Base-by-base conservation (phyloP, 1,284 basidiomycete species). In the Apiotrichum akiyoshidainum region DNA sequence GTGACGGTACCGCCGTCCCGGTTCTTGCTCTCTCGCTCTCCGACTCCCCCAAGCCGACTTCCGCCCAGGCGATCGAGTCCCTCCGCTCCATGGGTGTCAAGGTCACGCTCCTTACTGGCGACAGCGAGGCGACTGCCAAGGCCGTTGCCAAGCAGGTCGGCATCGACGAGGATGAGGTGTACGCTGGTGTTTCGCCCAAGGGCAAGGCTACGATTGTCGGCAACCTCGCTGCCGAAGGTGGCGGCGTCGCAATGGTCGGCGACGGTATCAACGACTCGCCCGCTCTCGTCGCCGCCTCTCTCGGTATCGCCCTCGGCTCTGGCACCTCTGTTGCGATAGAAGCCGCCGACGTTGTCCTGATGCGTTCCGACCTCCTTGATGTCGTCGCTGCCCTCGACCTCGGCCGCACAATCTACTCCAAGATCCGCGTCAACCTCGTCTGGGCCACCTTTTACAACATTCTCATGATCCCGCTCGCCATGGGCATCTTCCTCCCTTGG, bases 231-330 rank as follows among this genome's bases (percentile, higher is more conserved):
- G 79, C 86, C 49, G 81, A 80, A 31, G 26, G 26, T 2, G 85
- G 83, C 35, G 87, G 86, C 39, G 87, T 95, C 22, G 93, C 91
- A 1, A 95, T 96, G 92, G 93, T 99, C 50, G 96, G 96, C 21
- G 96, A 99, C 75, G 96, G 96, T 19, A 96, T 99, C 80, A 99
- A 99, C 76, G 96, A 99, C 75, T 95, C 93, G 0, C 95, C 94
- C 0, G 96, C 95, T 1, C 86, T 99, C 1, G 94, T 95, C 17
- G 90, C 90, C 2, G 91, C 95, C 0, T 91, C 92, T 2, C 88
- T 99, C 35, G 96, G 96, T 26, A 95, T 99, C 63, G 96, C 96
- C 0, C 84, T 99, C 1, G 92, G 90, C 19, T 91, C 91, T 0
- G 96, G 96, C 22, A 94, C 96, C 8, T 94, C 92, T 26, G 91